Base-by-base conservation (phyloP, 2,329 filamentous ascomycete species). In the Sclerotinia spermophila region DNA sequence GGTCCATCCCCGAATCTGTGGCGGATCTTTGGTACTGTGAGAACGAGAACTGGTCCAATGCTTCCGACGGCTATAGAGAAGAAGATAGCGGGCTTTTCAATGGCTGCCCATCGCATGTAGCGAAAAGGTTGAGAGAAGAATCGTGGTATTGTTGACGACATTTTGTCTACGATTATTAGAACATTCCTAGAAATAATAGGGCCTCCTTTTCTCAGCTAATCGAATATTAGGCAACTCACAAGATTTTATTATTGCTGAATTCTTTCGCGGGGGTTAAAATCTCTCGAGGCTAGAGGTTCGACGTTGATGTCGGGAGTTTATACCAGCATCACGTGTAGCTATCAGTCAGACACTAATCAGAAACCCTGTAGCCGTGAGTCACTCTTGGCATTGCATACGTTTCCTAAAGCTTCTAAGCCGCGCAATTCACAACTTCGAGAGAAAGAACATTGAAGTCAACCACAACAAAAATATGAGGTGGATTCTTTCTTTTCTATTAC, bases 31-130 rank as follows among this genome's bases (percentile, higher is more conserved):
- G 94, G 94, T 1, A 93, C 90, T 70, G 86, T 84, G 72, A 91
- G 81, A 74, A 97, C 83, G 71, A 87, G 83, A 71, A 92, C 81
- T 48, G 95, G 96, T 17, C 94, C 94, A 69, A 88, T 78, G 74
- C 82, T 84, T 76, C 92, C 95, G 75, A 98, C 83, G 71, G 92
- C 79, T 78, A 93, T 84, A 77, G 92, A 93, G 87, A 89, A 98
- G 86, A 97, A 97, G 84, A 94, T 91, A 72, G 94, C 94, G 67
- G 96, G 96, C 81, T 92, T 92, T 82, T 96, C 91, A 83, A 93
- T 90, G 66, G 92, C 87, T 68, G 94, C 90, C 93, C 94, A 98
- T 82, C 90, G 90, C 78, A 92, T 83, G 89, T 97, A 98, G 78
- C 89, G 89, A 80, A 96, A 79, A 74, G 96, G 96, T 72, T 87